These are phyloP conservation scores for Pleurotus sapidus DNA, from an alignment of 768 basidiomycete species.

Conservation along the genomic window DNA sequence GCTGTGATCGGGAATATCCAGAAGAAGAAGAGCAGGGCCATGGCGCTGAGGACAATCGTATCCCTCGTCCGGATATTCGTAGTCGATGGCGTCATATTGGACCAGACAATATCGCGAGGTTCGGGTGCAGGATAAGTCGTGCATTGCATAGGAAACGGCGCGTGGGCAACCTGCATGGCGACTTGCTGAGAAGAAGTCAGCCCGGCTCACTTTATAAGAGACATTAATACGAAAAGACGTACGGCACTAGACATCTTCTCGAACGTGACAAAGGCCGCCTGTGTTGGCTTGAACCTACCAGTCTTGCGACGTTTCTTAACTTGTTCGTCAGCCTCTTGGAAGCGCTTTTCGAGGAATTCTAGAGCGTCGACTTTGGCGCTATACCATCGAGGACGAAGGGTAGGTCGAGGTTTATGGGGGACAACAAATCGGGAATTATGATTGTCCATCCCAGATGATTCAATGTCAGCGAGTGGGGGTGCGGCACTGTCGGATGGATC, in stretches of 20 bases:
- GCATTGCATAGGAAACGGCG: slow-evolving; percentile 61
- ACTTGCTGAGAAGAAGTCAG: slow-evolving; percentile 57
- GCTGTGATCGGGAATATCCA: slow-evolving; percentile 92
- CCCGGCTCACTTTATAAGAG: too few species aligned
- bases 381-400: slow-evolving; percentile 73
- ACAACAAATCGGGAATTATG: slow-evolving; percentile 60
- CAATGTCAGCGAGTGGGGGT: slow-evolving; percentile 44
- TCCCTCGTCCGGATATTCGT: slow-evolving; percentile 63
- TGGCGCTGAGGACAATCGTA: slow-evolving; percentile 63
- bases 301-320: slow-evolving; percentile 70
- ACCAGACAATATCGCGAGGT: slow-evolving; percentile 95
- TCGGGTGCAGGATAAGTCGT: slow-evolving; percentile 83
- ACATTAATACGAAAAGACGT: slow-evolving; percentile 23
- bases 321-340: slow-evolving; percentile 77
- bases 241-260: slow-evolving; percentile 94
- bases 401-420: slow-evolving; percentile 75
- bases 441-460: slow-evolving; percentile 51
- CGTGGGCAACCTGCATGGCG: slow-evolving; percentile 81
- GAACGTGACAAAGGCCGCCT: slow-evolving; percentile 92
- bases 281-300: slow-evolving; percentile 79
- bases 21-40: slow-evolving; percentile 77
- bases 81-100: slow-evolving; percentile 73
- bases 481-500: slow-evolving; percentile 62
- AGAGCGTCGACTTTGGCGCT: slow-evolving; percentile 81
- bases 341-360: slow-evolving; percentile 80